Percentiles rank a stretch among this genome's conserved stretches.
These are phyloP conservation scores for Backusella westeae DNA, from an alignment of 192 early-diverging fungal genomes.

Conservation along the genomic window DNA sequence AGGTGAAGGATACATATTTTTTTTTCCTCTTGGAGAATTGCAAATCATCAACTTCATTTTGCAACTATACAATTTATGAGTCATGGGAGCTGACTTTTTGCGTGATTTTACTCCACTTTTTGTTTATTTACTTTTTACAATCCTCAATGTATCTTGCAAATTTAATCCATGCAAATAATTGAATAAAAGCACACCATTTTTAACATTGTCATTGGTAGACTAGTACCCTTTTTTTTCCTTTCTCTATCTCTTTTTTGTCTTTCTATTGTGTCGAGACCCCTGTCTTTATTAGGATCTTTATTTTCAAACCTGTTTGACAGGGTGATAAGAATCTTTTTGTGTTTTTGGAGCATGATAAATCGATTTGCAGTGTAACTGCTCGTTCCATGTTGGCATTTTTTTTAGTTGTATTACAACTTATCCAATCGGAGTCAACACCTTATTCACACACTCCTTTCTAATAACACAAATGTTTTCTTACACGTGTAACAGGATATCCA, in stretches of 20 bases:
- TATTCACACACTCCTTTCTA: slow-evolving; percentile 3
- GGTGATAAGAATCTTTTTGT: neutral
- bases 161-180: neutral
- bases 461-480: neutral
- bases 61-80: neutral
- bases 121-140: slow-evolving; percentile 3
- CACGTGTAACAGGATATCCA: neutral
- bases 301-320: neutral
- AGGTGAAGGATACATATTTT: neutral
- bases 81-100: slow-evolving; percentile 9
- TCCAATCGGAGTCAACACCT: neutral
- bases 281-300: neutral
- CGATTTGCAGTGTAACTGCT: neutral
- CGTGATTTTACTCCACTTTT: slow-evolving; percentile 8
- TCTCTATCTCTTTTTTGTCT: neutral
- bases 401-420: neutral
- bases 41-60: neutral
- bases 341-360: neutral
- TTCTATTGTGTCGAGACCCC: neutral
- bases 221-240: neutral
- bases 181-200: slow-evolving; percentile 2
- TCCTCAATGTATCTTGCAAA: neutral
- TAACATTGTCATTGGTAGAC: neutral
- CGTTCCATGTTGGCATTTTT: neutral
- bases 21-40: neutral